These are phyloP conservation scores for Cucurbita moschata DNA, from an alignment of 306 rosid genomes.

Conservation along the genomic window DNA sequence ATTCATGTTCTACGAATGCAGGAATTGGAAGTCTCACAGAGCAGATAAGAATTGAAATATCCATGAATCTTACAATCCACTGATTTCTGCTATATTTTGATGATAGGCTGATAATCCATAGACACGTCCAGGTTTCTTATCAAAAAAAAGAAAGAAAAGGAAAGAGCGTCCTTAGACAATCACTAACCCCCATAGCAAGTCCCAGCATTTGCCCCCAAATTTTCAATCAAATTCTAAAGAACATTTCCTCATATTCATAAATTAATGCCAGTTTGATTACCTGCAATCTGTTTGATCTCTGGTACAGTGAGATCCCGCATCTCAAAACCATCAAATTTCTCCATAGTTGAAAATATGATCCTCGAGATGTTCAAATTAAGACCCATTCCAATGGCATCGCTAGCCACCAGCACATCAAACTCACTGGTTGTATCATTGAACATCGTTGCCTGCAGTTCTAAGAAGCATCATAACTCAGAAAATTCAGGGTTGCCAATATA, in stretches of 20 bases:
- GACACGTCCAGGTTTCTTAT: background rate
- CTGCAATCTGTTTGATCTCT: slow-evolving; percentile 91
- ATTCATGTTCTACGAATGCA: background rate
- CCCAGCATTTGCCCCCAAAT: background rate
- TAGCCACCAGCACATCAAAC: slow-evolving; percentile 94
- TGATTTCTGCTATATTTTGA: background rate
- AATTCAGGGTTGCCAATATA: slow-evolving; percentile 9
- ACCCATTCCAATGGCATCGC: slow-evolving; percentile 98
- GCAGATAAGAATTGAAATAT: background rate
- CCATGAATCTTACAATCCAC: background rate
- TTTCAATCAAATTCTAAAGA: background rate
- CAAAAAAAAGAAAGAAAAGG: background rate
- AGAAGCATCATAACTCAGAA: slow-evolving; percentile 24
- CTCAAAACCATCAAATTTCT: slow-evolving; percentile 73
- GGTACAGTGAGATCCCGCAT: slow-evolving; percentile 59
- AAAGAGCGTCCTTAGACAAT: background rate
- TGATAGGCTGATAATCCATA: background rate
- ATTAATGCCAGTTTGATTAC: slow-evolving; percentile 16
- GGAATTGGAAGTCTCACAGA: background rate
- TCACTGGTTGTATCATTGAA: slow-evolving; percentile 76
- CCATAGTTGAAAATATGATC: slow-evolving; percentile 75
- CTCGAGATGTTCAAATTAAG: slow-evolving; percentile 93
- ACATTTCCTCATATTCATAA: background rate
- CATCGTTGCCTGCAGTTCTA: slow-evolving; percentile 79
- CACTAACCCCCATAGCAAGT: background rate